phyloP scores from a whole-genome alignment of 441 rosid species.

The Gossypium lobatum region DNA sequence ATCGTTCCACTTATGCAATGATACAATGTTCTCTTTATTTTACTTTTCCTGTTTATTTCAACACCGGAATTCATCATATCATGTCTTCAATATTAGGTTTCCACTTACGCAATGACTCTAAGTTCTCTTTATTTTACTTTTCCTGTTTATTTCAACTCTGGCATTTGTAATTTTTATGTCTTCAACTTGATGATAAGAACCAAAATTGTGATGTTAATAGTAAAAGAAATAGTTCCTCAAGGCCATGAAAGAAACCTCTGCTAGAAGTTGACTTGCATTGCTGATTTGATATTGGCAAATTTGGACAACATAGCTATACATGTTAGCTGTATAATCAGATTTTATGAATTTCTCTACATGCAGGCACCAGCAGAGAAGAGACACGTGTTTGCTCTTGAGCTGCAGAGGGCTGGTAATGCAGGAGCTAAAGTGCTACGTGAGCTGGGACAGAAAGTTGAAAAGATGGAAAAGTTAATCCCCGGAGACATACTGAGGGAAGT shows the following conservation, averaged over 20 bases:
- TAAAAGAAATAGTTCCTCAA: not conserved
- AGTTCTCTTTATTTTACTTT: not conserved
- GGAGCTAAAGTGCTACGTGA: slow-evolving; percentile 67
- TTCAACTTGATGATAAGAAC: not conserved
- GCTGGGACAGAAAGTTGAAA: slow-evolving; percentile 67
- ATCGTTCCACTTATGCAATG: not conserved
- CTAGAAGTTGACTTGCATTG: not conserved
- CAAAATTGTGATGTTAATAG: not conserved
- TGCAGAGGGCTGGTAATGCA: slow-evolving; percentile 71
- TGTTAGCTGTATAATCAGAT: not conserved
- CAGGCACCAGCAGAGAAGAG: slow-evolving; percentile 88
- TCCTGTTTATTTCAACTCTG: not conserved
- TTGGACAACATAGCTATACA: not conserved
- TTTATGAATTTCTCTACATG: not conserved
- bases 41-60: not conserved
- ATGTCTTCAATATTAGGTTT: not conserved
- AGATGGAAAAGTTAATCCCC: slow-evolving; percentile 62
- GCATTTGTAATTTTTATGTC: not conserved
- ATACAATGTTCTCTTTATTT: not conserved
- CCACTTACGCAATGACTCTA: not conserved
- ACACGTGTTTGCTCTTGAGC: slow-evolving; percentile 49
- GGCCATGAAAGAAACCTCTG: not conserved
- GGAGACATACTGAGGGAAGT: slow-evolving; percentile 50
- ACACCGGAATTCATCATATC: not conserved
- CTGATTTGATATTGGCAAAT: not conserved